Evolutionary conservation across 2,329 filamentous ascomycete genomes (phyloP), one percentile per base, ranked within the genome.

Genomic region (Fusarium sp.): DNA sequence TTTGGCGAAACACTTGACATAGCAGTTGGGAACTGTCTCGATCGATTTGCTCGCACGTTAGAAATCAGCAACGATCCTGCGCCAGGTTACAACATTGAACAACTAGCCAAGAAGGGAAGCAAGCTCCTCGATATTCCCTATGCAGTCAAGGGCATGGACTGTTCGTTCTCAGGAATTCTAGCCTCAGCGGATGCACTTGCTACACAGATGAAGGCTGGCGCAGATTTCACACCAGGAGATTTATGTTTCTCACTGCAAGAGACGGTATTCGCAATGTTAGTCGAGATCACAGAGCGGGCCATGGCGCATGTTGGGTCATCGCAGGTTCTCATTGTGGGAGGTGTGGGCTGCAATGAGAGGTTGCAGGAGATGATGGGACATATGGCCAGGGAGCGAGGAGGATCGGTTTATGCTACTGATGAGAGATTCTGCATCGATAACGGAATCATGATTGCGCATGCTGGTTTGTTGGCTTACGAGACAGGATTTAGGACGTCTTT

Each of bases 351-450:
- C 82, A 99, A 99, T 81, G 92, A 97, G 85, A 89, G 96, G 8
- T 82, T 99, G 75, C 96, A 99, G 85, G 91, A 97, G 79, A 99
- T 99, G 96, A 99, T 99, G 96, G 95, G 94, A 22, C 87, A 93
- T 53, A 99, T 99, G 96, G 96, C 95, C 22, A 87, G 87, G 50
- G 95, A 98, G 82, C 87, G 96, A 42, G 94, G 95, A 60, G 96
- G 96, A 8, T 95, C 91, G 78, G 94, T 98, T 8, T 98, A 93
- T 84, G 95, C 96, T 30, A 98, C 96, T 0, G 96, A 99, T 81
- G 96, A 99, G 86, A 88, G 96, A 51, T 99, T 98, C 82, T 99
- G 96, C 82, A 99, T 99, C 77, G 96, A 99, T 83, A 99, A 99
- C 79, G 96, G 96, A 55, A 98, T 99, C 80, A 99, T 99, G 96